phyloP scores from a whole-genome alignment of 176 grass and related monocot genomes.

The Musa itinerans region DNA sequence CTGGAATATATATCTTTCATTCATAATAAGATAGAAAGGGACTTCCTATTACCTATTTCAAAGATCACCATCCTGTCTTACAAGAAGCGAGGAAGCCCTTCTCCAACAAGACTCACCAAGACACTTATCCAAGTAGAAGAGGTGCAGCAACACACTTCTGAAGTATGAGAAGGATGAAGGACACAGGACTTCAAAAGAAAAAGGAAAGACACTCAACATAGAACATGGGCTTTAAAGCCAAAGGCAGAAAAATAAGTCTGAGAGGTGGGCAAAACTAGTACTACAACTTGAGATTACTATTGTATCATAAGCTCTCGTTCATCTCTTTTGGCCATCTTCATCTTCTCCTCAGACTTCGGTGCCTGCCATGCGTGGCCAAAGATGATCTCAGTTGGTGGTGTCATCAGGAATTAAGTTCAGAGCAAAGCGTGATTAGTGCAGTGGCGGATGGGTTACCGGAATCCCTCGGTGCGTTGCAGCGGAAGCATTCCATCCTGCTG shows the following conservation, averaged over 20 bases:
- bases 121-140: too few relatives aligned
- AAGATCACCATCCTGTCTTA: too few relatives aligned
- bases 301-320: neutral
- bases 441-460: neutral
- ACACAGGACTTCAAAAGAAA: too few relatives aligned
- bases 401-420: neutral
- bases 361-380: neutral
- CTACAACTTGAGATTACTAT: neutral
- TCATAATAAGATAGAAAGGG: too few relatives aligned
- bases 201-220: too few relatives aligned
- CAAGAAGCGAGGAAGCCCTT: too few relatives aligned
- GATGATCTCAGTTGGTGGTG: neutral
- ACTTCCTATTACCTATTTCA: too few relatives aligned
- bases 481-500: constrained; percentile 1
- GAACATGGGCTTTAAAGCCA: neutral
- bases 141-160: too few relatives aligned
- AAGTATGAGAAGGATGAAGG: too few relatives aligned
- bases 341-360: neutral
- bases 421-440: neutral
- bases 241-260: neutral
- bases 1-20: too few relatives aligned
- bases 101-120: too few relatives aligned
- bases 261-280: constrained; percentile 1
- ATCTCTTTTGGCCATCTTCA: neutral
- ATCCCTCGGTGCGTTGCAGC: constrained; percentile 3